Base-by-base conservation (phyloP, 2,329 filamentous ascomycete species). In the Cordyceps farinosa region DNA sequence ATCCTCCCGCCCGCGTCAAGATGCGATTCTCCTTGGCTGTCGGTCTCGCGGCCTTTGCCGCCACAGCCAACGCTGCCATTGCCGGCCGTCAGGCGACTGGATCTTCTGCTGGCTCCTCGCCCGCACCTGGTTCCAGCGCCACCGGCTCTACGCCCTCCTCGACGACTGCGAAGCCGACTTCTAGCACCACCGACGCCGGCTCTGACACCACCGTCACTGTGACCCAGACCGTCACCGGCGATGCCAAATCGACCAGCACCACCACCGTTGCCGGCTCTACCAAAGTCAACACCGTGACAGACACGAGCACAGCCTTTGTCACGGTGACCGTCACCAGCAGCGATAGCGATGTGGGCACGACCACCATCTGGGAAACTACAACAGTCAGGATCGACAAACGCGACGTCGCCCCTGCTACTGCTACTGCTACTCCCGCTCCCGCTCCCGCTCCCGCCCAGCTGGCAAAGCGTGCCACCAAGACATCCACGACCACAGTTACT, bases 241-340 rank as follows among this genome's bases (percentile, higher is more conserved):
- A 57, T 32, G 64, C 59, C 32, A 47, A n/a, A 11, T 51, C 59
- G 13, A 63, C 60, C 54, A 64, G 47, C 7, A 65, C 57, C 36
- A 57, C 32, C 3, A 63, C 62, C 36, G 62, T 62, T 17, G 62
- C 61, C 17, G 51, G 58, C 56, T 68, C 65, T 13, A 69, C 67
- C 8, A 69, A 52, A 30, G 64, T 66, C 48, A 65, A 58, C 34
- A 67, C 64, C 6, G 52, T 67, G 22, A 66, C 64, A 5, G 48
- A 67, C 38, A 71, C 65, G 57, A 66, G 66, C 54, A 72, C 74
- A 3, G 68, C 70, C 42, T 75, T 77, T 65, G 65, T 68, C 53
- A 79, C 76, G 42, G 69, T 66, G 27, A 78, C 76, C 60, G 70
- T 77, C 61, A 78, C 77, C 57, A 72, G 68, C 63, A 70, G 66